Evolutionary conservation across 306 rosid species (phyloP), one percentile per base, ranked within the genome.

Genomic region (Cucurbita maxima): DNA sequence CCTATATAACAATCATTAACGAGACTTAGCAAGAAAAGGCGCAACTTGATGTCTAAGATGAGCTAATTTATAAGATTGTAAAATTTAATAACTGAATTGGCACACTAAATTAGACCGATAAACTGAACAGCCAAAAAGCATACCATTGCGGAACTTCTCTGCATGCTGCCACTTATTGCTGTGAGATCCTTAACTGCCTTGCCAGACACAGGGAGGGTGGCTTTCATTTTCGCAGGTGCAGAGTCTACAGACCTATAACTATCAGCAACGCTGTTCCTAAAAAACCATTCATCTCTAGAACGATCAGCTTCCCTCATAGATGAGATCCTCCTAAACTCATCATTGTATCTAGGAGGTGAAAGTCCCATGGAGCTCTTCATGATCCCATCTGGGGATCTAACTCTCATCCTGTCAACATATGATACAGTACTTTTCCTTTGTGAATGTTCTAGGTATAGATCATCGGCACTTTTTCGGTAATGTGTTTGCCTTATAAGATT

Each of bases 311-410:
- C 77, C 73, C 84, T 80, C 38, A 50, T 45, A 37, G 80, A 69
- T 38, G 86, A 37, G 16, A 38, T 58, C 77, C 79, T 78, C 58
- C 76, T 83, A 20, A 19, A 48, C 59, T 76, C 82, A 30, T 47
- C 75, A 74, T 41, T 45, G 72, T 76, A 66, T 84, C 80, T 75
- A 22, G 80, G 83, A 69, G 88, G 78, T 79, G 84, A 71, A 58
- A 71, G 51, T 14, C 78, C 60, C 20, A 71, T 51, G 30, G 84
- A 77, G 36, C 70, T 52, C 41, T 59, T 83, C 50, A 78, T 57
- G 64, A 22, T 59, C 66, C 45, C 74, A 75, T 72, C 79, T 1
- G 87, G 79, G 79, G 88, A 83, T 79, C 80, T 81, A 73, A 59
- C 69, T 80, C 81, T 75, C 36, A 81, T 30, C 54, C 84, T 84